Conservation (phyloP, 1,139 yeast genomes). For the Candida glucosophila region DNA sequence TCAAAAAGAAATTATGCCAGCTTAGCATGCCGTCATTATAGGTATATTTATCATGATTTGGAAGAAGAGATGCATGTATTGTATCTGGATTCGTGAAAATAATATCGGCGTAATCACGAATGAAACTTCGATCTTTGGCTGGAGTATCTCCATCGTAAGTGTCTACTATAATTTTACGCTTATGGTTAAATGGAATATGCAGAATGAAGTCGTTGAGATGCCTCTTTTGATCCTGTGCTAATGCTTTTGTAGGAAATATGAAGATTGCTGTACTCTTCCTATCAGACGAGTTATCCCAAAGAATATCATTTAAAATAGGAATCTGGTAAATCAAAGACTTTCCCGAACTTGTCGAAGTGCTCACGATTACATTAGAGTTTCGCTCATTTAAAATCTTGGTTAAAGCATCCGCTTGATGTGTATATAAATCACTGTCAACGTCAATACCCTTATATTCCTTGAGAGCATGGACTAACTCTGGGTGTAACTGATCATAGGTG, state of each 20-base stretch:
- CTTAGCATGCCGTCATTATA: slow-evolving; percentile 12
- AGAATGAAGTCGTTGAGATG: slow-evolving; percentile 57
- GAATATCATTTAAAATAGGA: slow-evolving; percentile 60
- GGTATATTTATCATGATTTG: slow-evolving; percentile 42
- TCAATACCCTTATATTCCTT: slow-evolving; percentile 39
- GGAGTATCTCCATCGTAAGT: slow-evolving; percentile 95
- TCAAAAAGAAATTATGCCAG: slow-evolving; percentile 64
- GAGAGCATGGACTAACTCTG: slow-evolving; percentile 34
- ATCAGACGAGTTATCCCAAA: slow-evolving; percentile 24
- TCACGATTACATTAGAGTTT: slow-evolving; percentile 57
- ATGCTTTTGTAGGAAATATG: slow-evolving; percentile 92
- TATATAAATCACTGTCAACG: slow-evolving; percentile 46
- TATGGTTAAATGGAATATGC: slow-evolving; percentile 26
- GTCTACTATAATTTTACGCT: slow-evolving; percentile 41
- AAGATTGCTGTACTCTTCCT: slow-evolving; percentile 59
- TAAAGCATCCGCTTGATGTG: slow-evolving; percentile 78
- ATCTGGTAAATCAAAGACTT: slow-evolving; percentile 86
- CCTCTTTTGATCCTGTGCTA: slow-evolving; percentile 92
- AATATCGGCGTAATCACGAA: slow-evolving; percentile 61
- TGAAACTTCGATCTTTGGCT: slow-evolving; percentile 35
- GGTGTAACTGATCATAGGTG: slow-evolving; percentile 34
- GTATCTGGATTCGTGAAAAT: slow-evolving; percentile 94
- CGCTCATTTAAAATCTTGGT: slow-evolving; percentile 39
- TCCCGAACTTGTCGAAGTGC: slow-evolving; percentile 94
- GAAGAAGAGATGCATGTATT: slow-evolving; percentile 77